Conservation (phyloP, 306 rosid species). For the Rosa chinensis region DNA sequence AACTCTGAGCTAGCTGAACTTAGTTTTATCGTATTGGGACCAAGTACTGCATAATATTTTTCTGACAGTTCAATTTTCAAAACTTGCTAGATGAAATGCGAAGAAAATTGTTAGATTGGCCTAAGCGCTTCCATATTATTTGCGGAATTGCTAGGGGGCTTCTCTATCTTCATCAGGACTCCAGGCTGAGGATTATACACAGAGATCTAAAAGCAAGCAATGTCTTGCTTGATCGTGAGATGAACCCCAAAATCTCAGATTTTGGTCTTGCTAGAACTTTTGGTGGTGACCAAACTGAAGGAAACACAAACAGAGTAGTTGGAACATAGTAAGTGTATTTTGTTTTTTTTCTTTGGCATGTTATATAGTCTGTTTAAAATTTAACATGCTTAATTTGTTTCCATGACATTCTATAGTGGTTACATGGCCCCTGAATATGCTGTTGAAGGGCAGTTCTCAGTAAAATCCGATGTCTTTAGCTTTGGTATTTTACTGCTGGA, state of each 20-base stretch:
- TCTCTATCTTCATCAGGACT: conserved; percentile 66
- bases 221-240: conserved; percentile 45
- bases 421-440: conserved; percentile 43
- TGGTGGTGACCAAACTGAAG: conserved; percentile 51
- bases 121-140: conserved; percentile 50
- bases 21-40: background rate
- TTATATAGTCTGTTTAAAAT: background rate
- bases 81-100: conserved; percentile 21
- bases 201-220: conserved; percentile 66
- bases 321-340: conserved; percentile 64
- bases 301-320: conserved; percentile 57
- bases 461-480: conserved; percentile 39
- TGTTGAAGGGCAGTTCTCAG: conserved; percentile 26
- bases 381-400: background rate
- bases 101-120: conserved; percentile 41
- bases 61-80: background rate
- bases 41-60: background rate
- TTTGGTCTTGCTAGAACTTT: conserved; percentile 59
- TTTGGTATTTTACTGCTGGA: conserved; percentile 50
- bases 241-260: conserved; percentile 58
- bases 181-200: conserved; percentile 52
- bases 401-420: conserved; percentile 18
- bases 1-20: background rate
- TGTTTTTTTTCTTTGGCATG: background rate
- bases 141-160: conserved; percentile 56